Percentiles rank a stretch among this genome's conserved stretches.
phyloP scores from a whole-genome alignment of 805 yeast genomes.

The Yamadazyma olivae region DNA sequence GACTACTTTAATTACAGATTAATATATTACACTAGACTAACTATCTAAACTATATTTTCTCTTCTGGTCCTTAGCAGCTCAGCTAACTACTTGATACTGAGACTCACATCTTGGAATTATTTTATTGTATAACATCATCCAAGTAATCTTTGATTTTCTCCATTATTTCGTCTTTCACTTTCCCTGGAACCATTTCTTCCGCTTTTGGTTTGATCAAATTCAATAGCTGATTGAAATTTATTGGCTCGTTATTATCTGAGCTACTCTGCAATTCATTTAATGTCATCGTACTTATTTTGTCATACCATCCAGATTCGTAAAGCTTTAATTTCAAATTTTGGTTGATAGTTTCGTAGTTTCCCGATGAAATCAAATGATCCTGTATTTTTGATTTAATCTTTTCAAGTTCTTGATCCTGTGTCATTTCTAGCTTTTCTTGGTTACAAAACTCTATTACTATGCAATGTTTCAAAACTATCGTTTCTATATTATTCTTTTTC shows the following conservation, averaged over 20 bases:
- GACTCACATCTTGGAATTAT: too few relatives aligned
- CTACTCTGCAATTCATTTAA: slow-evolving; percentile 39
- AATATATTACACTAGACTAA: too few relatives aligned
- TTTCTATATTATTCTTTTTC: too few relatives aligned
- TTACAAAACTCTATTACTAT: too few relatives aligned
- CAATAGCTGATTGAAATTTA: slow-evolving; percentile 53
- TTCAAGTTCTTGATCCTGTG: slow-evolving; percentile 33
- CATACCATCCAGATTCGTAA: slow-evolving; percentile 83
- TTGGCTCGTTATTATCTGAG: slow-evolving; percentile 14
- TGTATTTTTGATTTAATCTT: slow-evolving; percentile 61
- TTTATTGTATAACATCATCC: slow-evolving; percentile 33
- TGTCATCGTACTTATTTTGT: slow-evolving; percentile 63
- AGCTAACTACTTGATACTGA: too few relatives aligned
- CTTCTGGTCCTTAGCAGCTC: too few relatives aligned
- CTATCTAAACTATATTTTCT: too few relatives aligned
- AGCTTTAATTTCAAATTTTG: slow-evolving; percentile 60
- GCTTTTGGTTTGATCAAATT: slow-evolving; percentile 62
- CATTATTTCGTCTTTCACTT: slow-evolving; percentile 58
- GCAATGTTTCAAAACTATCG: too few relatives aligned
- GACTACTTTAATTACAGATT: too few relatives aligned
- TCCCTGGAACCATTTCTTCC: slow-evolving; percentile 64
- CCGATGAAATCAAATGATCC: slow-evolving; percentile 67
- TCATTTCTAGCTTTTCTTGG: too few relatives aligned
- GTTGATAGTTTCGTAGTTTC: slow-evolving; percentile 76
- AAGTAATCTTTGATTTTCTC: slow-evolving; percentile 57